phyloP scores from a whole-genome alignment of 495 filamentous ascomycete genomes.

The Saxispiralis lemnorum region DNA sequence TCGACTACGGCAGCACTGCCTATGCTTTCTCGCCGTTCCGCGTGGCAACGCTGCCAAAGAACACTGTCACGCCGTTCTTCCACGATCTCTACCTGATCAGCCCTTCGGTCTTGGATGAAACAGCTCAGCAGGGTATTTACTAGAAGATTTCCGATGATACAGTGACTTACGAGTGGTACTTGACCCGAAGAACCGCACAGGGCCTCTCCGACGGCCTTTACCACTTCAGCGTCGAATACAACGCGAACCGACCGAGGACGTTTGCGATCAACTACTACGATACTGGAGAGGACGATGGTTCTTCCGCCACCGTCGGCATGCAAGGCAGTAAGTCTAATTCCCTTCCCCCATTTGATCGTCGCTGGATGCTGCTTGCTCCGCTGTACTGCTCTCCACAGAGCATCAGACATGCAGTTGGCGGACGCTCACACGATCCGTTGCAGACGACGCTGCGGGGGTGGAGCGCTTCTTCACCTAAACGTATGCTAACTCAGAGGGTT shows the following conservation, averaged over 20 bases:
- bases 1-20: conserved; percentile 7
- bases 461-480: neutral
- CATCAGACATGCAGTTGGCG: neutral
- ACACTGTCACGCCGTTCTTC: conserved; percentile 11
- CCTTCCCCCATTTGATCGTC: neutral
- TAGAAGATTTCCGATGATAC: conserved; percentile 8
- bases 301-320: conserved; percentile 7
- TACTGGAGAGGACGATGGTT: conserved; percentile 6
- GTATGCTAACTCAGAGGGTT: neutral
- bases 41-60: conserved; percentile 9
- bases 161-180: conserved; percentile 14
- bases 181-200: neutral
- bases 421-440: neutral
- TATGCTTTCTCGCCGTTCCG: conserved; percentile 6
- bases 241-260: conserved; percentile 2
- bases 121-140: conserved; percentile 11
- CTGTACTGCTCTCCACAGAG: too few species aligned
- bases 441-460: neutral
- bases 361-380: too few species aligned
- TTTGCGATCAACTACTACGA: conserved; percentile 11
- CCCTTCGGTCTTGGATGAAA: too few species aligned
- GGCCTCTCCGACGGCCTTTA: neutral
- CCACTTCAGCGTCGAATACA: conserved; percentile 14
- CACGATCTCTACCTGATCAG: conserved; percentile 13
- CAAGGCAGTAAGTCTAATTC: conserved; percentile 14